Evolutionary conservation across 176 grass and related monocot species (phyloP), one percentile per base, ranked within the genome.

Genomic region (Alopecurus myosuroides): DNA sequence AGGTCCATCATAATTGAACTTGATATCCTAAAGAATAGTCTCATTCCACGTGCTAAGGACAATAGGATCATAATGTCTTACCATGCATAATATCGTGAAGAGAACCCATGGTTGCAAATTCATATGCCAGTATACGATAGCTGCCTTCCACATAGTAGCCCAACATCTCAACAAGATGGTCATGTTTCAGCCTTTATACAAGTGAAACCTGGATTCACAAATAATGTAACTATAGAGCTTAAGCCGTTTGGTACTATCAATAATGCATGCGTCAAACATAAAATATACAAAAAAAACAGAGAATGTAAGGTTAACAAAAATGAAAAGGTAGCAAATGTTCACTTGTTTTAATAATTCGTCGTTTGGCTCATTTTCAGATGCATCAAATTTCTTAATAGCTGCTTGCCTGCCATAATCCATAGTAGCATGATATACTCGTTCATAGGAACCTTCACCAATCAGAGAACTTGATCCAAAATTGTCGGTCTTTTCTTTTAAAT

Each of bases 51-150:
- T 57, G 84, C 51, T 68, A 86, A 68, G 12, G 23, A 67, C 46
- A 68, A 23, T 58, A 26, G 1, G n/a, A 35, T 12, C n/a, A n/a
- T 40, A 77, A 85, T 13, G 7, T 12, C 82, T 76, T 91, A 94
- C 92, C 92, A 79, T 94, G 92, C 82, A 94, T 81, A 87, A 94
- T 85, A 89, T 94, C 92, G 74, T 94, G 92, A 84, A 94, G 85
- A 40, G 92, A 94, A 69, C 92, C 89, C 89, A 91, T 94, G 7
- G 92, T 91, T 81, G 92, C 92, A 82, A 94, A 94, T 81, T 94
- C 92, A 76, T 89, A 94, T 48, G 86, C 86, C 6, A 94, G 52
- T 53, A 94, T 81, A 74, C 84, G 89, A 61, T 87, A 84, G 81
- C 82, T 91, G 40, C 87, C 89, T 11, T 89, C 87, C 63, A 91